phyloP scores from a whole-genome alignment of 176 grass and related monocot species.

The Musa itinerans region DNA sequence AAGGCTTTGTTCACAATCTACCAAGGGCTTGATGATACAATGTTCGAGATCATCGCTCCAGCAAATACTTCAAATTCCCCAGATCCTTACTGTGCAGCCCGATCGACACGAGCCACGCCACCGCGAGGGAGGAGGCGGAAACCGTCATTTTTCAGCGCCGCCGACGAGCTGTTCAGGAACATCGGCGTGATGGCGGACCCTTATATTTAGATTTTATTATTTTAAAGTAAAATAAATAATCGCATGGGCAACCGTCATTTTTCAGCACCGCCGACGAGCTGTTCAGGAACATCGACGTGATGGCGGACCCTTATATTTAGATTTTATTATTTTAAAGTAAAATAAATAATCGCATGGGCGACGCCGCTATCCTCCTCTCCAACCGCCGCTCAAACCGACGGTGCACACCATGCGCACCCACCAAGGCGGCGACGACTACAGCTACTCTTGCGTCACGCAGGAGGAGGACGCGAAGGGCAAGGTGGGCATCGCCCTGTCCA shows the following conservation, averaged over 20 bases:
- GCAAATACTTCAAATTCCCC: no score
- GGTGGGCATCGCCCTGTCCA: constrained; percentile 64
- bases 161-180: constrained; percentile 28
- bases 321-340: no score
- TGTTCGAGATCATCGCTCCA: no score
- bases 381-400: constrained; percentile 17
- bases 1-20: no score
- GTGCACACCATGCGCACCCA: constrained; percentile 79
- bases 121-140: constrained; percentile 46
- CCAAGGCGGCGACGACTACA: constrained; percentile 55
- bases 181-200: constrained; percentile 11
- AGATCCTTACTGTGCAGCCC: constrained; percentile 27
- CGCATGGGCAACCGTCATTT: no score
- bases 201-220: no score
- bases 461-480: constrained; percentile 53
- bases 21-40: no score
- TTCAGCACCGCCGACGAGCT: no score
- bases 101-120: constrained; percentile 29
- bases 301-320: no score
- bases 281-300: no score
- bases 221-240: no score
- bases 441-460: constrained; percentile 60
- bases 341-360: no score
- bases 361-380: background rate
- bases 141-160: constrained; percentile 35